A percentile compares a stretch with the other conserved stretches of the same genome.
phyloP scores from a whole-genome alignment of 257 asterid genomes.

The Ligustrum vulgare region DNA sequence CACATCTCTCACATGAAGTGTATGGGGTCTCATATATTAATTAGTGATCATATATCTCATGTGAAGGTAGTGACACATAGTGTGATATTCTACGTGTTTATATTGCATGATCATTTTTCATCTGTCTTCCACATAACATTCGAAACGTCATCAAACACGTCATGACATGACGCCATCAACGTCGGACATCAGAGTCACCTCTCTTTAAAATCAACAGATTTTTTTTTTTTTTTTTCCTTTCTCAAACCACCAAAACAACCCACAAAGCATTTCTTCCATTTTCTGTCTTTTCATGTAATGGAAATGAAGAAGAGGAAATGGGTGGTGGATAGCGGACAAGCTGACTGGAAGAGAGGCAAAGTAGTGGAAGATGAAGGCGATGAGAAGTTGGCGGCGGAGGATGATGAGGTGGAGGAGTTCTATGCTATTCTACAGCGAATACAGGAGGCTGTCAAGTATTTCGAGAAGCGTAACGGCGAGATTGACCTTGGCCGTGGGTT shows the following conservation, averaged over 20 bases:
- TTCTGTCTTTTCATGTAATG: conserved; percentile 11
- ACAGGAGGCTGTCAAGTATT: conserved; percentile 48
- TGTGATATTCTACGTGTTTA: no score
- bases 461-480: conserved; percentile 30
- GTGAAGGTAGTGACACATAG: no score
- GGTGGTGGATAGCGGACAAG: conserved; percentile 6
- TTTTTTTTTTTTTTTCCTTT: no score
- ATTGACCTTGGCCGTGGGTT: conserved; percentile 15
- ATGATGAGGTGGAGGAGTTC: conserved; percentile 70
- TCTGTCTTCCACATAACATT: no score
- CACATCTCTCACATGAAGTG: no score
- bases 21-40: no score
- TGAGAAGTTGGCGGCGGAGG: conserved; percentile 28
- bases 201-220: background rate
- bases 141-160: no score
- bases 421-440: conserved; percentile 52
- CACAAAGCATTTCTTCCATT: background rate
- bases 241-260: background rate
- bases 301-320: conserved; percentile 31
- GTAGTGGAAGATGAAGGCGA: conserved; percentile 1
- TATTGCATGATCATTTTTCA: no score
- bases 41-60: no score
- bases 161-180: no score
- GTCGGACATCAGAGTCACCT: background rate
- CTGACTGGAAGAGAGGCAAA: conserved; percentile 1